Percentiles rank a stretch among this genome's conserved stretches.
Conservation (phyloP, 306 rosid genomes). For the Prunus davidiana region DNA sequence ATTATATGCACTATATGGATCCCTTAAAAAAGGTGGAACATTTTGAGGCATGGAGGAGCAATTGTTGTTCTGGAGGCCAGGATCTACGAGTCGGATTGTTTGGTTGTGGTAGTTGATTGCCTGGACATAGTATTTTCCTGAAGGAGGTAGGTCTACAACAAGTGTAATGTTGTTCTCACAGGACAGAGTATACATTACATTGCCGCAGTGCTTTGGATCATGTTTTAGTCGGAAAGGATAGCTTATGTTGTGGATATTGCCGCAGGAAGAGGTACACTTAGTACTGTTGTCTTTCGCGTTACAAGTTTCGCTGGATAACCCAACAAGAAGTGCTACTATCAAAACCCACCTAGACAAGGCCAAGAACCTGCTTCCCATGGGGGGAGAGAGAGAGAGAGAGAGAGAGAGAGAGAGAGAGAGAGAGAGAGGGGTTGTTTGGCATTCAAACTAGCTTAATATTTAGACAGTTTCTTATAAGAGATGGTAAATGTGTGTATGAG, state of each 20-base stretch:
- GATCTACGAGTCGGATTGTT: neutral
- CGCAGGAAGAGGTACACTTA: no score
- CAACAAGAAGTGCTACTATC: neutral
- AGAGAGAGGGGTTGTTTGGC: neutral
- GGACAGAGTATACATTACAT: no score
- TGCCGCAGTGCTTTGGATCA: no score
- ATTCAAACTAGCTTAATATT: neutral
- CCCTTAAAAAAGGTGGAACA: fast-evolving
- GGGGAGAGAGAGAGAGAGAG: neutral
- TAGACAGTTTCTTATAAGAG: no score
- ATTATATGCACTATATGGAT: neutral
- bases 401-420: neutral
- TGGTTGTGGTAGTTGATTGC: conserved; percentile 24
- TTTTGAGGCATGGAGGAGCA: neutral
- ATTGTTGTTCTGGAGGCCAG: neutral
- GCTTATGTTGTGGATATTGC: no score
- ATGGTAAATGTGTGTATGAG: no score
- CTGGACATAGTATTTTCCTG: conserved; percentile 1
- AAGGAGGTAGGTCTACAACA: neutral
- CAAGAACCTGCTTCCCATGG: neutral
- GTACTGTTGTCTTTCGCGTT: no score
- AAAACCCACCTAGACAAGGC: neutral
- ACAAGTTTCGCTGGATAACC: neutral
- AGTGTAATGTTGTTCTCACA: conserved; percentile 28
- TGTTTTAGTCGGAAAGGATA: no score